These are phyloP conservation scores for Ajuga chamaepitys DNA, from an alignment of 257 asterid species.

Conservation along the genomic window DNA sequence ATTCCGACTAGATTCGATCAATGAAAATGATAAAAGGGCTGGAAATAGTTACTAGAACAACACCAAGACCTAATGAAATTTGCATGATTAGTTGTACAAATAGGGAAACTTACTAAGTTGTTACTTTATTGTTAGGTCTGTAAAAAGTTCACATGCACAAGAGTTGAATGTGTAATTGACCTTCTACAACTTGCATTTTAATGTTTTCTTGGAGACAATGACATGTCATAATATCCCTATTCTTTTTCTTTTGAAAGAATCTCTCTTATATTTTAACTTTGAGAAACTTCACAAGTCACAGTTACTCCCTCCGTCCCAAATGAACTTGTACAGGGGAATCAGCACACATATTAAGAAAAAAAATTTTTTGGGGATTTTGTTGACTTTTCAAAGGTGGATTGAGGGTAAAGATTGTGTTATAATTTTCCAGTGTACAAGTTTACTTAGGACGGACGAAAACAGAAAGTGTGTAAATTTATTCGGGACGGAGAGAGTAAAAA, in stretches of 20 bases:
- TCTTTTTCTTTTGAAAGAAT: too few species aligned
- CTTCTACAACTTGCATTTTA: neutral
- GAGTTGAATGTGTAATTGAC: neutral
- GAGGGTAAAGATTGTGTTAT: too few species aligned
- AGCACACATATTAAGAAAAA: too few species aligned
- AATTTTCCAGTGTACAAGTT: too few species aligned
- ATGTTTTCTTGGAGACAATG: neutral
- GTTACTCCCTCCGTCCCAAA: too few species aligned
- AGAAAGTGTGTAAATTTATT: too few species aligned
- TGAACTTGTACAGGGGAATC: too few species aligned
- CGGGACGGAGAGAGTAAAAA: too few species aligned
- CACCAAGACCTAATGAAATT: neutral
- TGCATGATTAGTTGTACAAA: slow-evolving; percentile 10
- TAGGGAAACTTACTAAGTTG: neutral
- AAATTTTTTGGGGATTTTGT: too few species aligned
- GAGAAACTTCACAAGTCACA: neutral
- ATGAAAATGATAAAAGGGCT: neutral
- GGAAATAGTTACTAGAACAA: neutral
- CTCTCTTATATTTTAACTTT: neutral
- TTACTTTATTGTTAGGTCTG: neutral
- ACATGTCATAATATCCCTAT: neutral
- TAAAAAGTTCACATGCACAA: neutral
- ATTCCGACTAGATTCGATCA: too few species aligned
- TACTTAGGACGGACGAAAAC: too few species aligned
- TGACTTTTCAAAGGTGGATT: too few species aligned